Base-by-base conservation (phyloP, 1,284 basidiomycete genomes). In the Ganoderma multipileum region DNA sequence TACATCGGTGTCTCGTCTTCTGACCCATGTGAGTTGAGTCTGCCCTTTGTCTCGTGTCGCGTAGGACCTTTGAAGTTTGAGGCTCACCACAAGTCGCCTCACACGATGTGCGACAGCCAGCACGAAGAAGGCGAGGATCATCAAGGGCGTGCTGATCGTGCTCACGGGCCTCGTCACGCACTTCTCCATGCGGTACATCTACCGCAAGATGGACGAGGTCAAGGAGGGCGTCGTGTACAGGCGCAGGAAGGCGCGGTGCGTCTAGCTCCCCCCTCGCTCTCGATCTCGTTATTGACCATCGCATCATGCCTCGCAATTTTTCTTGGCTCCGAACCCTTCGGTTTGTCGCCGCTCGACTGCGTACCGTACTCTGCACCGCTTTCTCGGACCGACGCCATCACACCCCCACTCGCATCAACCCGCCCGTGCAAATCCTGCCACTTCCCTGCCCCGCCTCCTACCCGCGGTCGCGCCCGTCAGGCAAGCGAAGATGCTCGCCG, bases 171-270 rank as follows among this genome's bases (percentile, higher is more conserved):
- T 94, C 36, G 86, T 97, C 71, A 97, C 95, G 0, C 69, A 94
- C 58, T 77, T 82, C 39, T 92, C 95, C 0, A 91, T 93, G 80
- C 95, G 92, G 89, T 97, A 92, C 78, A 92, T 97, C 74, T 88
- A 89, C 75, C 81, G 78, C 58, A 79, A 90, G 79, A 94, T 97
- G 88, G 88, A 91, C 76, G 83, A 86, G 72, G 91, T 89, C 33
- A 92, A 95, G 73, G 87, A 90, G 0, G 77, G 81, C 0, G 89
- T 97, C 16, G 90, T 97, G 75, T 89, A 93, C 66, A 86, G 86
- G 44, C 84, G 91, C 59, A 87, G 95, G 63, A 73, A 73, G 55
- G 55, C 55, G 1, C 30, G 55, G 55, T 58, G 2, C 0, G 9
- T 11, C 23, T 7, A 38, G 12, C 33, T 20, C 3, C 5, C 18